Base-by-base conservation (phyloP, 164 flowering plant species). In the Dillenia turbinata region DNA sequence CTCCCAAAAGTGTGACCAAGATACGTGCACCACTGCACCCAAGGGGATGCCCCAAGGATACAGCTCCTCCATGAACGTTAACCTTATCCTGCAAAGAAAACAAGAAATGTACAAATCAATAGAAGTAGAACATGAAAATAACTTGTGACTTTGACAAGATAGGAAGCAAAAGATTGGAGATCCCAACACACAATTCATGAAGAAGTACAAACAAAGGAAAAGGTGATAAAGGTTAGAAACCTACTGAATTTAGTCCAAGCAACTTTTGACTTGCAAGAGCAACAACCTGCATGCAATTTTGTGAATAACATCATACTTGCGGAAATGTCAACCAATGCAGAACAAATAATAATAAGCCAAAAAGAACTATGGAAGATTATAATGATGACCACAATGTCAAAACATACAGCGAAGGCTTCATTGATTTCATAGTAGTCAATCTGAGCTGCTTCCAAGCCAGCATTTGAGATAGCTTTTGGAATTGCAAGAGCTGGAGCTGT, bases 1-100 rank as follows among this genome's bases (percentile, higher is more conserved):
- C 96, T 85, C 96, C 98, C 57, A 92, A 73, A 26, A 93, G 76
- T 44, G 98, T 83, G 75, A 88, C 83, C 74, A 93, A 75, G 57
- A 93, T 84, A 22, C 98, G 90, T 59, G 97, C 98, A 55, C 98
- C 98, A 69, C 98, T 93, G 79, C 98, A 93, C 57, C 98, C 98
- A 17, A 93, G 66, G 48, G 99, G 99, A 77, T 94, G 99, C 49
- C 99, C 99, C 76, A 94, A 75, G 19, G 96, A 80, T 52, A 94
- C 99, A 53, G 92, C 99, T 70, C 99, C 99, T 54, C 99, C 99
- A 71, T 91, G 89, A 48, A 81, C 93, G 63, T 94, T 94, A 46
- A 94, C 75, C 67, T 76, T 86, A 52, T 83, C 88, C 97, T 91
- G 82, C 63, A 68, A 59, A 52, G 57, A 70, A 49, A 19, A 43